Evolutionary conservation across 305 asterid species (phyloP).

Genomic region (Solanum hybrid): DNA sequence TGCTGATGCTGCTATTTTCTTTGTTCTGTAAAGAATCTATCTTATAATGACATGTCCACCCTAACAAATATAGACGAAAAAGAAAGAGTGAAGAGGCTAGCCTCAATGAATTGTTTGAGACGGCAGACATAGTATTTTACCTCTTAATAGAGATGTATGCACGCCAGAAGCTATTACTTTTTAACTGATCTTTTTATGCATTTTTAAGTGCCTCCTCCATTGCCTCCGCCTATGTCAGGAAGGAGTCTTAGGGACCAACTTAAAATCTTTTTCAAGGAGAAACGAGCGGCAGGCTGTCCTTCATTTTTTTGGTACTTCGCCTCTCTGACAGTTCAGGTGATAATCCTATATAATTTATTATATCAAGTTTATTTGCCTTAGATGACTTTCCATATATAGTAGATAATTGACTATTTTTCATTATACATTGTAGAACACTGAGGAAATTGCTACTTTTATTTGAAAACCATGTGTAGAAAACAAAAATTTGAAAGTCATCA

Average conservation of each 20-base stretch:
- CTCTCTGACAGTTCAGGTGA: slow-evolving; percentile 61
- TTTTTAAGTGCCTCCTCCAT: slow-evolving; percentile 76
- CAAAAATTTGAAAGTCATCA: neutral
- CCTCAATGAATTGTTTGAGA: neutral
- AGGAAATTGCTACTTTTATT: neutral
- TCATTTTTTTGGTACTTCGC: slow-evolving; percentile 70
- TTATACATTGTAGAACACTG: neutral
- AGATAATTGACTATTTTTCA: neutral
- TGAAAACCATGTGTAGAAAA: neutral
- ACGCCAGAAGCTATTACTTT: neutral
- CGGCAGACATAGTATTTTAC: neutral
- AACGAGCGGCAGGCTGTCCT: slow-evolving; percentile 66
- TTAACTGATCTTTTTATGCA: slow-evolving; percentile 15
- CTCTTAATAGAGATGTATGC: neutral
- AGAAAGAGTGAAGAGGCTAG: neutral
- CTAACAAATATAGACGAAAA: neutral
- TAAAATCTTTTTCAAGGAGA: slow-evolving; percentile 55
- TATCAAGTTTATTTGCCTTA: neutral
- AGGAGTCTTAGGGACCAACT: slow-evolving; percentile 51
- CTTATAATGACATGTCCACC: neutral
- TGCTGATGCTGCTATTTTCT: neutral
- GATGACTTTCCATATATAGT: neutral
- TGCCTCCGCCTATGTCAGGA: slow-evolving; percentile 80
- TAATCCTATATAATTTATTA: slow-evolving; percentile 11
- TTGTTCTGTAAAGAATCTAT: neutral